phyloP scores from a whole-genome alignment of 2,329 filamentous ascomycete genomes.

The Chrysoporthe cubensis region DNA sequence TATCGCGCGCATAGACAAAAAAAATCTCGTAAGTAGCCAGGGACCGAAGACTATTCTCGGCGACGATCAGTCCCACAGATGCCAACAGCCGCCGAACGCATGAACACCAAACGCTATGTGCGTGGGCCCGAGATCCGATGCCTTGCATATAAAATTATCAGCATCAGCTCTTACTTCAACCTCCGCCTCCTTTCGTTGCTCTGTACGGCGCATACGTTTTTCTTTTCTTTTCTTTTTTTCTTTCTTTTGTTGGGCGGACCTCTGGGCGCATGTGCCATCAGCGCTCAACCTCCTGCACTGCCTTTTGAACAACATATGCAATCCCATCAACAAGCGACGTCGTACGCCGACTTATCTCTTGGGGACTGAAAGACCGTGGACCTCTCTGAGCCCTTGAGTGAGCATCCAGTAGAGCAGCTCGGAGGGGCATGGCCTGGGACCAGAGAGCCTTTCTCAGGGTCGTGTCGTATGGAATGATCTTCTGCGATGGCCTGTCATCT shows the following conservation, averaged over 20 bases:
- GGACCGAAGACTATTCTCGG: not conserved
- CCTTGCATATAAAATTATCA: not conserved
- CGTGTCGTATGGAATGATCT: not conserved
- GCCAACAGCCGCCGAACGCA: too few relatives aligned
- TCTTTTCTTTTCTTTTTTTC: too few relatives aligned
- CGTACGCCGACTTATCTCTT: not conserved
- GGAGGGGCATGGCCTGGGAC: not conserved
- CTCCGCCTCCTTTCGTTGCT: not conserved
- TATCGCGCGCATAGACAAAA: constrained; percentile 7
- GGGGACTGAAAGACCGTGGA: not conserved
- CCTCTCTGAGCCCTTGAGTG: not conserved
- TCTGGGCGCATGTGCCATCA: not conserved
- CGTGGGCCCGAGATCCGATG: constrained; percentile 2
- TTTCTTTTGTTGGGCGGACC: not conserved
- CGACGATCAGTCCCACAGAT: not conserved
- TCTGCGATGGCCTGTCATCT: not conserved
- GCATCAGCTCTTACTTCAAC: not conserved
- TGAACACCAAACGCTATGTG: constrained; percentile 11
- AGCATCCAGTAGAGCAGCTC: not conserved
- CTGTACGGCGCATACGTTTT: not conserved
- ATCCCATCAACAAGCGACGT: not conserved
- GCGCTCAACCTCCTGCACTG: not conserved
- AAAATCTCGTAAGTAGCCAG: not conserved
- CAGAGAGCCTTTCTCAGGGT: not conserved
- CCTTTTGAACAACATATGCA: not conserved